A percentile compares a stretch with the other conserved stretches of the same genome.
phyloP scores from a whole-genome alignment of 1,284 basidiomycete genomes.

The Moesziomyces sp. region DNA sequence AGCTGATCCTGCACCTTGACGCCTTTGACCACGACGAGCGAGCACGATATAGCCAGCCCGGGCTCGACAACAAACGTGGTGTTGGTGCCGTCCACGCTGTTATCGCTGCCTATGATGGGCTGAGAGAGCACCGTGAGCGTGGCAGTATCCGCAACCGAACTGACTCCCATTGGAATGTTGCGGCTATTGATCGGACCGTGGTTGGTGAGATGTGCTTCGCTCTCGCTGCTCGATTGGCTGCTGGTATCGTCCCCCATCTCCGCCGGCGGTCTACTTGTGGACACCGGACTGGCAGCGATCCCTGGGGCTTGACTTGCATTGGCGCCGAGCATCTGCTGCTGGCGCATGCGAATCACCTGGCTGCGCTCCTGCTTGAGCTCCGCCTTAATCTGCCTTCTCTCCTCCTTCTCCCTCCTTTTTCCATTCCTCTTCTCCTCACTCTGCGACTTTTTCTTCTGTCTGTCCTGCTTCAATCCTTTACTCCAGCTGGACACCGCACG shows the following conservation, averaged over 20 bases:
- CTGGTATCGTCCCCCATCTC: not conserved
- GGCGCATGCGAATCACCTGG: constrained; percentile 12
- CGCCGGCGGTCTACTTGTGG: not conserved
- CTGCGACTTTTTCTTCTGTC: constrained; percentile 11
- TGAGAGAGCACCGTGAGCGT: constrained; percentile 26
- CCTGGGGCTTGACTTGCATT: not conserved
- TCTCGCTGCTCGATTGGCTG: constrained; percentile 3
- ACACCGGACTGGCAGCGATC: not conserved
- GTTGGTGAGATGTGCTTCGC: constrained; percentile 1
- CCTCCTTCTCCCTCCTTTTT: constrained; percentile 18
- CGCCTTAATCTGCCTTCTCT: constrained; percentile 22
- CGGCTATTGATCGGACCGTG: constrained; percentile 12
- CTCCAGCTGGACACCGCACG: constrained; percentile 6
- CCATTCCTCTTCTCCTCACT: constrained; percentile 5
- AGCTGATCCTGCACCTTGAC: not conserved
- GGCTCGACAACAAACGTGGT: constrained; percentile 18
- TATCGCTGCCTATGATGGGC: not conserved
- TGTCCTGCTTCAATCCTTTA: constrained; percentile 3
- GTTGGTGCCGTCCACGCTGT: constrained; percentile 9
- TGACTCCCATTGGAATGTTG: not conserved
- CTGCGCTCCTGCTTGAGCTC: constrained; percentile 23
- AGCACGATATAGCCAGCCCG: constrained; percentile 22
- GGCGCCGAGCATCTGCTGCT: constrained; percentile 18
- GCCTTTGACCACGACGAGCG: constrained; percentile 17
- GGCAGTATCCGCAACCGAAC: constrained; percentile 16